phyloP scores from a whole-genome alignment of 73 alveolate species.

The Tetrahymena borealis region DNA sequence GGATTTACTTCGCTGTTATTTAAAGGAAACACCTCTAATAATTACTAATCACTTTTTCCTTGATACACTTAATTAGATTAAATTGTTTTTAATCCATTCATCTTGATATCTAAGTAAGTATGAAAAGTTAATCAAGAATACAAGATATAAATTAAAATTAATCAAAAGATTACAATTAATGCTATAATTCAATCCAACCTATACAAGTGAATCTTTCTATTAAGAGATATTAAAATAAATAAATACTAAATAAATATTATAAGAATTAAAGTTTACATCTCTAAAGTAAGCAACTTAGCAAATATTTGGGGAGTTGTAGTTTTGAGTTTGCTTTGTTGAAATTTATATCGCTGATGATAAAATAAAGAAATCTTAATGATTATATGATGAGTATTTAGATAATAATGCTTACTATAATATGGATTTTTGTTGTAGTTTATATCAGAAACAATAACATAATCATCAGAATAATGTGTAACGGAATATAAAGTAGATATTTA shows the following conservation, averaged over 20 bases:
- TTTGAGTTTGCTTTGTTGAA: not conserved
- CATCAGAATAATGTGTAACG: not conserved
- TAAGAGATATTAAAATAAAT: not conserved
- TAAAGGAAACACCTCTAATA: too few relatives aligned
- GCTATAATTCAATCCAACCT: not conserved
- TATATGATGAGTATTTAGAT: not conserved
- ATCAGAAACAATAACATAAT: not conserved
- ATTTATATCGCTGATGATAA: not conserved
- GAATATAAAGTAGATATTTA: not conserved
- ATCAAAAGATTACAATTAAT: too few relatives aligned
- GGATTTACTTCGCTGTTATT: too few relatives aligned
- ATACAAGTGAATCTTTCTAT: not conserved
- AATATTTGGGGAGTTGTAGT: not conserved
- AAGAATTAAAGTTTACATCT: not conserved
- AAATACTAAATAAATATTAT: not conserved
- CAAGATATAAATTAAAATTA: too few relatives aligned
- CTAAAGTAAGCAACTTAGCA: not conserved
- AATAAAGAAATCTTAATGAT: not conserved
- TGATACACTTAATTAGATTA: too few relatives aligned
- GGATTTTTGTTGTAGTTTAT: not conserved
- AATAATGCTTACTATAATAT: not conserved
- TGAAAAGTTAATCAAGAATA: too few relatives aligned
- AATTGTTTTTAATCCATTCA: too few relatives aligned
- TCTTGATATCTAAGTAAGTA: too few relatives aligned
- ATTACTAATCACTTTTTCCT: too few relatives aligned